Evolutionary conservation across 2,329 filamentous ascomycete genomes (phyloP).

Genomic region (Penicillium frequentans): DNA sequence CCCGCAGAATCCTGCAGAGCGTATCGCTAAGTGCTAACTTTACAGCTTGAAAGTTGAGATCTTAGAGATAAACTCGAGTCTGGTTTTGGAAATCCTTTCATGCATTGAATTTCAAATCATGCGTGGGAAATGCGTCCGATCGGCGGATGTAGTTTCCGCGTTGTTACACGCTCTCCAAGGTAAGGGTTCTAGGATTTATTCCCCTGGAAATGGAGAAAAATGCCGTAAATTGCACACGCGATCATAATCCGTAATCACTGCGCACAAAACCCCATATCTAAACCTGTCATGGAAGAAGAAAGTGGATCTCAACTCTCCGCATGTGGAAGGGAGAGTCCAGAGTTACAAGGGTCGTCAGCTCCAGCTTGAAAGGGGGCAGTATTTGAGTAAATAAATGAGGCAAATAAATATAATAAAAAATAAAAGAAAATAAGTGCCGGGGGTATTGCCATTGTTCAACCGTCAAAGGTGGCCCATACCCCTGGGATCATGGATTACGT

Average conservation of each 20-base stretch:
- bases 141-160: not conserved
- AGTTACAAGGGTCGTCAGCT: not conserved
- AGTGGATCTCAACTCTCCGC: conserved; percentile 12
- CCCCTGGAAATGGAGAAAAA: not conserved
- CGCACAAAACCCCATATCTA: not conserved
- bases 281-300: not conserved
- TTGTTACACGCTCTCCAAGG: not conserved
- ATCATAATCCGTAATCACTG: not conserved
- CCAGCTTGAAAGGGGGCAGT: not conserved
- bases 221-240: not conserved
- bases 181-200: not conserved
- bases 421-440: not conserved
- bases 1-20: conserved; percentile 13
- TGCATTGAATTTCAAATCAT: not conserved
- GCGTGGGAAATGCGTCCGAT: not conserved
- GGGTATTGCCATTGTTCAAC: conserved; percentile 1
- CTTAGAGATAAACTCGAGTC: not conserved
- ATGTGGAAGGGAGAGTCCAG: conserved; percentile 7
- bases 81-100: not conserved
- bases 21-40: conserved; percentile 4
- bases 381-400: not conserved
- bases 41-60: not conserved
- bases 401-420: not conserved
- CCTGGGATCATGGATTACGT: conserved; percentile 16
- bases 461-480: conserved; percentile 1